These are phyloP conservation scores for Blumeriella jaapii DNA, from an alignment of 2,329 filamentous ascomycete species.

Conservation along the genomic window DNA sequence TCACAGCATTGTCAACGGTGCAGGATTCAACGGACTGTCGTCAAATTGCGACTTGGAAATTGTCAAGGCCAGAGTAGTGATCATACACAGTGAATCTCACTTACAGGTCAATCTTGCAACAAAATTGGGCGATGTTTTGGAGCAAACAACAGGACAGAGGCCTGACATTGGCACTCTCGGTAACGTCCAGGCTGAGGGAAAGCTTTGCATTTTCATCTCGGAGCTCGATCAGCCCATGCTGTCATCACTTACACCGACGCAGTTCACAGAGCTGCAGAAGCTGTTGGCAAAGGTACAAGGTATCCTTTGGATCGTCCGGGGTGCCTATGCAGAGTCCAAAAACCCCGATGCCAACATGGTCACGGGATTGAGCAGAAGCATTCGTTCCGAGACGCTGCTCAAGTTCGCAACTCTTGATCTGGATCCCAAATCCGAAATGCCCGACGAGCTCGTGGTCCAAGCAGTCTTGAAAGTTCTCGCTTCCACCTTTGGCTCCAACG, in stretches of 20 bases:
- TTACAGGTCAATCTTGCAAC: slow-evolving; percentile 27
- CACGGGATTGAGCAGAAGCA: slow-evolving; percentile 22
- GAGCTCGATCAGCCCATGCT: slow-evolving; percentile 31
- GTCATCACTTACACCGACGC: slow-evolving; percentile 30
- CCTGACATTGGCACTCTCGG: slow-evolving; percentile 28
- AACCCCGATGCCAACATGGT: slow-evolving; percentile 23
- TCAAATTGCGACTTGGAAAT: slow-evolving; percentile 4
- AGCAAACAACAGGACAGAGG: slow-evolving; percentile 27
- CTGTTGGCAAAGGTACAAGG: slow-evolving; percentile 30
- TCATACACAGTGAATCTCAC: slow-evolving; percentile 15
- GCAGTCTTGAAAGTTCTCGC: slow-evolving; percentile 16
- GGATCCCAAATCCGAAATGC: slow-evolving; percentile 24
- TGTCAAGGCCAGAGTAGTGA: slow-evolving; percentile 21
- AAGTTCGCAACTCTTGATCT: slow-evolving; percentile 24
- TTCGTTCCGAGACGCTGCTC: slow-evolving; percentile 21
- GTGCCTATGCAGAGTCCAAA: slow-evolving; percentile 29
- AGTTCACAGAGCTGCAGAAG: slow-evolving; percentile 33
- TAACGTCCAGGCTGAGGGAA: slow-evolving; percentile 21
- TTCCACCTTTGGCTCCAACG: slow-evolving; percentile 10
- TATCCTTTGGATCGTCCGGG: slow-evolving; percentile 39
- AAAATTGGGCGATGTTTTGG: slow-evolving; percentile 27
- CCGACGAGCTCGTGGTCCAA: slow-evolving; percentile 20
- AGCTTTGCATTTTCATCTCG: slow-evolving; percentile 35
- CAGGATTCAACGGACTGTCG: too few relatives aligned
- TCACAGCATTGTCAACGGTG: too few relatives aligned